Evolutionary conservation across 2,329 filamentous ascomycete genomes (phyloP).

Genomic region (Parasarocladium wereldwijsianum): DNA sequence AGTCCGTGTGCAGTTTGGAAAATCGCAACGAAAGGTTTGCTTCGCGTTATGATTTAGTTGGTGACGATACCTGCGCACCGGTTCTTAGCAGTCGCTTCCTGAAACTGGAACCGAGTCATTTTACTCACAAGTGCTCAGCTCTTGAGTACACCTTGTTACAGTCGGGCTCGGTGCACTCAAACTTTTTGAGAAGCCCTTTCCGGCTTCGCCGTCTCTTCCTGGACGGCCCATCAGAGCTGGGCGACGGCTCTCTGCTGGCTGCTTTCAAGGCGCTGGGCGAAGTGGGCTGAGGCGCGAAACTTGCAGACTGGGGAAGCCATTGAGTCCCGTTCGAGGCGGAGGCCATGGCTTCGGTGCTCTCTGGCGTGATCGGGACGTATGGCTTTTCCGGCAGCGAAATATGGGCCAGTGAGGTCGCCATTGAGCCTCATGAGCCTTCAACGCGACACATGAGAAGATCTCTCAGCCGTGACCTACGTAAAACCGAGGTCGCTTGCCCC

Average conservation of each 20-base stretch:
- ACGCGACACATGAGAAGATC: no score
- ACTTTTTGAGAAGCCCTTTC: constrained; percentile 68
- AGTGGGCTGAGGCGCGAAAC: constrained; percentile 7
- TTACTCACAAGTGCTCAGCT: constrained; percentile 74
- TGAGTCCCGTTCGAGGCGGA: neutral
- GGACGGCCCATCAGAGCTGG: constrained; percentile 36
- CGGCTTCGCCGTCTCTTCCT: constrained; percentile 56
- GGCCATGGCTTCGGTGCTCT: constrained; percentile 17
- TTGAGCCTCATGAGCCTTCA: no score
- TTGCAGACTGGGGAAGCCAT: constrained; percentile 12
- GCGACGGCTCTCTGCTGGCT: constrained; percentile 28
- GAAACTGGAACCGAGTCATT: constrained; percentile 2
- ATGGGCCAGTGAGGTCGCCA: no score
- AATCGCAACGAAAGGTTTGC: constrained; percentile 88
- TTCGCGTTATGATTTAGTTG: constrained; percentile 94
- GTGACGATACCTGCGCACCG: constrained; percentile 53
- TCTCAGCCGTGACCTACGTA: no score
- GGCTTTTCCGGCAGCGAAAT: constrained; percentile 6
- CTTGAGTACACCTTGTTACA: constrained; percentile 95
- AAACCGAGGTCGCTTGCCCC: no score
- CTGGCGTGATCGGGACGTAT: constrained; percentile 1
- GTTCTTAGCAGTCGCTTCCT: constrained; percentile 7
- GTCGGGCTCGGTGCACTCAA: constrained; percentile 69
- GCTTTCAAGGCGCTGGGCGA: constrained; percentile 9
- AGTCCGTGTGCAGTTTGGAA: constrained; percentile 73